Evolutionary conservation across 2,329 filamentous ascomycete genomes (phyloP).

Genomic region (Cercospora sp.): DNA sequence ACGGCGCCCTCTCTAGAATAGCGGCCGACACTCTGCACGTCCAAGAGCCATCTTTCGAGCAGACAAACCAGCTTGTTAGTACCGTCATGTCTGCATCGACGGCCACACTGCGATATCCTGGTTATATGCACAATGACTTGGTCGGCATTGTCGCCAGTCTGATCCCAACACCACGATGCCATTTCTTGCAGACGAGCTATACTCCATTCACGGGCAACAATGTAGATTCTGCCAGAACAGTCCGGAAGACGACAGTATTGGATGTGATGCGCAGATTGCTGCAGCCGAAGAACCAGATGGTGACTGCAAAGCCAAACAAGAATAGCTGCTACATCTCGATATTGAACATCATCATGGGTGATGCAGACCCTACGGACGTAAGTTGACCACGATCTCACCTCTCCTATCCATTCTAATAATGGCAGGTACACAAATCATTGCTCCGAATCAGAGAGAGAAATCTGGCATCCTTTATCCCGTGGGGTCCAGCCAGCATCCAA

Average conservation of each 20-base stretch:
- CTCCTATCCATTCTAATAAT: constrained; percentile 4
- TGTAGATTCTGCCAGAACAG: constrained; percentile 94
- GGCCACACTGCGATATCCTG: constrained; percentile 92
- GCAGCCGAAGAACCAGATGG: constrained; percentile 99
- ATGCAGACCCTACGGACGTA: constrained; percentile 93
- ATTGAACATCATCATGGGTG: constrained; percentile 97
- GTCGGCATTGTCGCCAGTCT: constrained; percentile 94
- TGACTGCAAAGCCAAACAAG: constrained; percentile 91
- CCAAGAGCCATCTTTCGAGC: constrained; percentile 91
- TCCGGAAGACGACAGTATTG: constrained; percentile 94
- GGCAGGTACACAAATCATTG: constrained; percentile 85
- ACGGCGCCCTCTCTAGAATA: constrained; percentile 89
- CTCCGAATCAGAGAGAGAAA: constrained; percentile 92
- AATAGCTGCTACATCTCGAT: constrained; percentile 99
- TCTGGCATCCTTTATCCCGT: constrained; percentile 94
- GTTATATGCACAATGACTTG: constrained; percentile 99
- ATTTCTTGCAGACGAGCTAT: constrained; percentile 98
- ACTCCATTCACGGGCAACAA: constrained; percentile 96
- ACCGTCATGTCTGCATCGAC: constrained; percentile 99
- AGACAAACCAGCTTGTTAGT: constrained; percentile 93
- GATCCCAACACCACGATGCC: constrained; percentile 92
- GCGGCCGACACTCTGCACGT: constrained; percentile 93
- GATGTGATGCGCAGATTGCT: constrained; percentile 95
- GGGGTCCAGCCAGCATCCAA: constrained; percentile 96
- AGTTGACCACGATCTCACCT: constrained; percentile 21